Conservation (phyloP, 164 flowering plant genomes). For the Paratinospora sagittata region DNA sequence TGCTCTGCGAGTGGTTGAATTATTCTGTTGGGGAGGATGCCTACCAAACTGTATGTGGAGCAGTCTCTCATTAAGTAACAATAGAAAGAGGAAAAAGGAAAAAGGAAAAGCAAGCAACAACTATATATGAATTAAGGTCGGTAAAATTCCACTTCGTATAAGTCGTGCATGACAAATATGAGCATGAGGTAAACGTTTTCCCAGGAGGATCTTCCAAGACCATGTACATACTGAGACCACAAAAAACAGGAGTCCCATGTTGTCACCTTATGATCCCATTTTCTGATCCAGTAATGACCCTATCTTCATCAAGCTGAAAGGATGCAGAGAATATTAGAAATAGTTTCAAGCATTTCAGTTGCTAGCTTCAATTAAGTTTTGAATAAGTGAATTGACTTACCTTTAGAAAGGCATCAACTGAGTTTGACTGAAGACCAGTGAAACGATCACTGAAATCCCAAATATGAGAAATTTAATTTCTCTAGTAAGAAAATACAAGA, state of each 20-base stretch:
- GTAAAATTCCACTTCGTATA: neutral
- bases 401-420: conserved; percentile 81
- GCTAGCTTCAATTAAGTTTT: neutral
- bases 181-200: neutral
- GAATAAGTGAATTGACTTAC: conserved; percentile 26
- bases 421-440: conserved; percentile 59
- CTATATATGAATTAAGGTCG: neutral
- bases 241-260: neutral
- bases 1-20: conserved; percentile 95
- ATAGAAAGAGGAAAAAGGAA: neutral
- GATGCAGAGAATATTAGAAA: neutral
- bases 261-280: conserved; percentile 89
- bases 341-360: neutral
- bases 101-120: neutral
- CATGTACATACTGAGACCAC: no score
- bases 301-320: conserved; percentile 84
- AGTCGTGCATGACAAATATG: neutral
- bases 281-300: conserved; percentile 73
- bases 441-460: conserved; percentile 77
- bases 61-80: neutral
- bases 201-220: neutral
- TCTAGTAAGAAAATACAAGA: neutral
- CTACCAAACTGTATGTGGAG: conserved; percentile 54
- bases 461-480: conserved; percentile 1
- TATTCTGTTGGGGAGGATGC: conserved; percentile 85